phyloP scores from a whole-genome alignment of 2,329 filamentous ascomycete genomes.

The Sclerotinia sclerotiorum region DNA sequence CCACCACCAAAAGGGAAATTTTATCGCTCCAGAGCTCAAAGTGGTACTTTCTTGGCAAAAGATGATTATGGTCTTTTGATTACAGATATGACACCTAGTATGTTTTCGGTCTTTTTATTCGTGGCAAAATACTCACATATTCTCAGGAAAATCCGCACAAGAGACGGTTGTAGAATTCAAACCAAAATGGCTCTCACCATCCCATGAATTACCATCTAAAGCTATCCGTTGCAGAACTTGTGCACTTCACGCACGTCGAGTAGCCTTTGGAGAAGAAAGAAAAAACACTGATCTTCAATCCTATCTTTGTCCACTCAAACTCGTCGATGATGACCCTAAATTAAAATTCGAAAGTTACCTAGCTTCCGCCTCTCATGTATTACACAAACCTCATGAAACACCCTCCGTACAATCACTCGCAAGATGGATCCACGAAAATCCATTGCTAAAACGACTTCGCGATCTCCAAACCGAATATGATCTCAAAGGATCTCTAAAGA shows the following conservation, averaged over 20 bases:
- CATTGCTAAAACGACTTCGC: conserved; percentile 45
- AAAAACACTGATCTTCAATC: conserved; percentile 22
- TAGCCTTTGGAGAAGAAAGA: conserved; percentile 47
- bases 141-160: conserved; percentile 28
- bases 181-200: conserved; percentile 80
- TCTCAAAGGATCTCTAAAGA: conserved; percentile 34
- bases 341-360: conserved; percentile 42
- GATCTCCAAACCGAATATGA: conserved; percentile 42
- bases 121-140: not conserved
- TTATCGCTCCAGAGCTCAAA: conserved; percentile 49
- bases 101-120: conserved; percentile 12
- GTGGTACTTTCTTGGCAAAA: conserved; percentile 51
- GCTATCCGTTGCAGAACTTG: conserved; percentile 73
- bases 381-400: conserved; percentile 31
- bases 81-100: conserved; percentile 65
- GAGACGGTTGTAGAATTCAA: conserved; percentile 69
- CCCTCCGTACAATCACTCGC: conserved; percentile 32
- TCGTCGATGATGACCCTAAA: conserved; percentile 53
- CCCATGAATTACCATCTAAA: conserved; percentile 63
- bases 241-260: conserved; percentile 45
- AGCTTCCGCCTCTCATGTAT: conserved; percentile 39
- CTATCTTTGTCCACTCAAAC: conserved; percentile 62
- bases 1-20: conserved; percentile 15
- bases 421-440: conserved; percentile 41
- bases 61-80: conserved; percentile 68